Conservation (phyloP, 306 rosid species). For the Prunus salicina region DNA sequence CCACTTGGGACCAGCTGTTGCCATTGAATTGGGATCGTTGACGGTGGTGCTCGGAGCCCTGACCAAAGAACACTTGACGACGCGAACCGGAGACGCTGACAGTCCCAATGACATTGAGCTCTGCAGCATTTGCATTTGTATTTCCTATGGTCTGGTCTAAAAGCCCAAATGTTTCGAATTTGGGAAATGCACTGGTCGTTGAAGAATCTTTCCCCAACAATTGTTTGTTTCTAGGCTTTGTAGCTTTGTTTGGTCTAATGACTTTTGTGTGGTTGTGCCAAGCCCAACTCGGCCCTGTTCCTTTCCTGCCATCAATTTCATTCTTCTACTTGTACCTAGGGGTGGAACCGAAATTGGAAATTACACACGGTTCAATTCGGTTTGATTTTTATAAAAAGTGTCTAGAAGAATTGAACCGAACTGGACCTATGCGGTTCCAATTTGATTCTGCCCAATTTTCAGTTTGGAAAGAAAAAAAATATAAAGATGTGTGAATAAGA, state of each 20-base stretch:
- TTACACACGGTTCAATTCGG: too few species aligned
- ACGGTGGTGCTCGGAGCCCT: constrained; percentile 8
- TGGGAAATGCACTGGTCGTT: neutral
- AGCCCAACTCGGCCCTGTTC: neutral
- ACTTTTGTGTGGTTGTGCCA: neutral
- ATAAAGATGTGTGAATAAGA: too few species aligned
- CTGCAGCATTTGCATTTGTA: neutral
- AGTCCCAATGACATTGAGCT: neutral
- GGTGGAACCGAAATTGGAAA: too few species aligned
- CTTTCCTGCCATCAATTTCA: neutral
- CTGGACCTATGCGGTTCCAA: too few species aligned
- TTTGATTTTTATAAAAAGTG: too few species aligned
- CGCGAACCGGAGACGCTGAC: constrained; percentile 5
- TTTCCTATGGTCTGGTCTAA: neutral
- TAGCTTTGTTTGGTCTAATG: neutral
- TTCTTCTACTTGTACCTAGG: neutral
- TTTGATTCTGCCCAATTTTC: too few species aligned
- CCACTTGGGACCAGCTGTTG: constrained; percentile 68
- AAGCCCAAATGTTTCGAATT: neutral
- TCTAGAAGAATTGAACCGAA: too few species aligned
- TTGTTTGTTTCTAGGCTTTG: neutral
- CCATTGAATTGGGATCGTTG: constrained; percentile 40
- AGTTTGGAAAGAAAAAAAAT: too few species aligned
- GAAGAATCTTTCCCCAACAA: neutral
- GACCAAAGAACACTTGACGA: neutral